Percentiles rank a stretch among this genome's conserved stretches.
Conservation (phyloP, 768 basidiomycete species). For the Lentinula sp. region DNA sequence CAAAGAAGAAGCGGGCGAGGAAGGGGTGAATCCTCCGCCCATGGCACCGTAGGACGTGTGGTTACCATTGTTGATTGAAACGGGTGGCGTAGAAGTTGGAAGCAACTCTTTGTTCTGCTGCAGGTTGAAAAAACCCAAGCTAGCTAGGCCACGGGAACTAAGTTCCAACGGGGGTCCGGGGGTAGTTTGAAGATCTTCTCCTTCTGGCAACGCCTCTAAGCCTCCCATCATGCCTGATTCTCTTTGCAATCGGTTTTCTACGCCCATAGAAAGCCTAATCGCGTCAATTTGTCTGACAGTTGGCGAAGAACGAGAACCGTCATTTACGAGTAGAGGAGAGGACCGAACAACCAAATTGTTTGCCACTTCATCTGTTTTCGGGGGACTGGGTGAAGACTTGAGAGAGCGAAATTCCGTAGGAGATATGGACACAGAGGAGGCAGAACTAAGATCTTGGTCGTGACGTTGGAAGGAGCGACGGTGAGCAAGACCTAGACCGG, state of each 20-base stretch:
- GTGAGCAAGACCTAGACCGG: constrained; percentile 33
- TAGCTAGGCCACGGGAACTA: constrained; percentile 17
- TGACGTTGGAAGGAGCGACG: constrained; percentile 40
- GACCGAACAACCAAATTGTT: background rate
- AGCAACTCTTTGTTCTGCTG: constrained; percentile 32
- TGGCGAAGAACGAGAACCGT: constrained; percentile 40
- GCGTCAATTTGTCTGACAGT: constrained; percentile 38
- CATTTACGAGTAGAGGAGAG: constrained; percentile 22
- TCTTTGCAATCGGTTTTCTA: constrained; percentile 30
- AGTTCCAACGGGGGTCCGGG: constrained; percentile 25
- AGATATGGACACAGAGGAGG: constrained; percentile 53
- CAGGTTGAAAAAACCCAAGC: constrained; percentile 31
- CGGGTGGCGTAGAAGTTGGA: constrained; percentile 37
- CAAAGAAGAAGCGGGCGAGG: constrained; percentile 74
- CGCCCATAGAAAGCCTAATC: constrained; percentile 32
- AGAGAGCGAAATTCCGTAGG: constrained; percentile 62
- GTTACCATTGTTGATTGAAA: constrained; percentile 26
- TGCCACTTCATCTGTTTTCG: constrained; percentile 19
- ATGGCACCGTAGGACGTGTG: constrained; percentile 34
- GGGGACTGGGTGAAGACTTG: constrained; percentile 65
- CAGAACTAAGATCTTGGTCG: constrained; percentile 41
- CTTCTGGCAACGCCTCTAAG: constrained; percentile 50
- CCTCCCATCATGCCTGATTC: constrained; percentile 46
- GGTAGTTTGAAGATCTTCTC: constrained; percentile 35
- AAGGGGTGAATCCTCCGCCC: constrained; percentile 42